Base-by-base conservation (phyloP, 495 filamentous ascomycete genomes). In the Aspergillus carlsbadensis region DNA sequence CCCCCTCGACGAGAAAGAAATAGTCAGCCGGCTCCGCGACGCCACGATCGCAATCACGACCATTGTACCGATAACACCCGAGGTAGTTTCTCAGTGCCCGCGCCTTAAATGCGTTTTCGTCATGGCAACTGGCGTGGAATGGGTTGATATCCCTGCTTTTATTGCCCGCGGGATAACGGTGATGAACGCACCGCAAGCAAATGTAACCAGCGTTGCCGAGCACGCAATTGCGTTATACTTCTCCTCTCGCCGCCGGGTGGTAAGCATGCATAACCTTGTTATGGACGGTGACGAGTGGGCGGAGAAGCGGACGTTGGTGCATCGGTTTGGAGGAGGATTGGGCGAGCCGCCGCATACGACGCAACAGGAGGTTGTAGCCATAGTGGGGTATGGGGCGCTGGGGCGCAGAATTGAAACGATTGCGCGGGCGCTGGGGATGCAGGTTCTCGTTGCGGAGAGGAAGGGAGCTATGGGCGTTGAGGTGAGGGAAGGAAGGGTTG, bases 181-280 rank as follows among this genome's bases (percentile, higher is more conserved):
- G 0, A 65, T 63, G 43, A 78, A 81, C 64, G 74, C 72, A 1
- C 80, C 80, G 11, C 69, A 69, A 10, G 74, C 76, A 26, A 83
- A 81, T 50, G 68, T 77, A 10, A 76, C 76, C 17, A 66, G 70
- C 10, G 81, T 84, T 2, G 75, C 70, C n/a, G 81, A 84, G 60
- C 80, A 84, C 61, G 75, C 73, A 0, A 62, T 84, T 21, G 72
- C 70, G 11, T 64, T 82, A n/a, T 85, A 81, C 56, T 85, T 81
- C 59, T 74, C 79, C 1, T 58, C 75, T 31, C 68, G 80, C 36
- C 64, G 81, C 22, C 68, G 68, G 10, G 60, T 81, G 6, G 65
- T 75, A 1, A 48, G 70, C 14, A 60, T 80, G 51, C 72, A 68
- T 67, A 61, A 49, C 39, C 36, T 6, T 18, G 11, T 33, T 29